Percentiles rank a stretch among this genome's conserved stretches.
These are phyloP conservation scores for Xylaria bambusicola DNA, from an alignment of 495 filamentous ascomycete genomes.

Conservation along the genomic window DNA sequence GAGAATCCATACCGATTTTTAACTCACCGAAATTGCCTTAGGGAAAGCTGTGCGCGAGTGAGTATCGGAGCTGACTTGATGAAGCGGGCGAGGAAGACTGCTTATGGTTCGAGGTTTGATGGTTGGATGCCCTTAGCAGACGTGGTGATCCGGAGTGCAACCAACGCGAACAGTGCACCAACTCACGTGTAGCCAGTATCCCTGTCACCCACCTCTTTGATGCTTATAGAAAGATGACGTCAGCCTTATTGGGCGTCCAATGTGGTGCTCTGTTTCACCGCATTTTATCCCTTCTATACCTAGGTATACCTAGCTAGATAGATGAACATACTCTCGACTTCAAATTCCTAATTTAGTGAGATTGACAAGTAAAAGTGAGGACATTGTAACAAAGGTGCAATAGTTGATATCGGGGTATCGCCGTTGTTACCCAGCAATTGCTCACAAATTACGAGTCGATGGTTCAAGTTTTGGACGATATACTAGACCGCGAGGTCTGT, in stretches of 20 bases:
- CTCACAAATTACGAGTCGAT: background rate
- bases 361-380: no score
- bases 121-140: background rate
- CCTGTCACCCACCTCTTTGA: background rate
- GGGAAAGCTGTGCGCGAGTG: background rate
- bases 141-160: background rate
- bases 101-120: background rate
- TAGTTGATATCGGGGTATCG: no score
- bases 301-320: no score
- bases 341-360: no score
- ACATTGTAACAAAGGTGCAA: no score
- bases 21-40: background rate
- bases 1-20: constrained; percentile 21
- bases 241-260: background rate
- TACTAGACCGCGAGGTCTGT: constrained; percentile 30
- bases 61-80: background rate
- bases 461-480: constrained; percentile 29
- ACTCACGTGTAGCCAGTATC: constrained; percentile 27
- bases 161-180: constrained; percentile 21
- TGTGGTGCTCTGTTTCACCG: no score
- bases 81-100: background rate
- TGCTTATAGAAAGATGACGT: background rate
- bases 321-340: no score
- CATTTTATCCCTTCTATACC: no score
- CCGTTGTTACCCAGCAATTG: background rate